Percentiles rank a stretch among this genome's conserved stretches.
phyloP scores from a whole-genome alignment of 2,329 filamentous ascomycete genomes.

The Xylaria sp. region DNA sequence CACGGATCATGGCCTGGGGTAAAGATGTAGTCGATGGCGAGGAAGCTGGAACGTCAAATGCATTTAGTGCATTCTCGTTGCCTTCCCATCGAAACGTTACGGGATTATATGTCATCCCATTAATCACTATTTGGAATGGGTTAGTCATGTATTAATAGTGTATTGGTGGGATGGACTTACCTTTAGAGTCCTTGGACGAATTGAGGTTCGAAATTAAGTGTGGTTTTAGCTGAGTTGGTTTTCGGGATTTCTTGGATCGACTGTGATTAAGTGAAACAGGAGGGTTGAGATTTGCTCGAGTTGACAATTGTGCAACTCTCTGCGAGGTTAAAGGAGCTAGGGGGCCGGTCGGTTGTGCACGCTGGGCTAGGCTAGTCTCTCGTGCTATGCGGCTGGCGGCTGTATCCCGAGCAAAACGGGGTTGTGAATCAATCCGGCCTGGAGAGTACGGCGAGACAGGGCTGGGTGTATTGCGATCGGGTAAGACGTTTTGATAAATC shows the following conservation, averaged over 20 bases:
- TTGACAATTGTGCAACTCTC: slow-evolving; percentile 64
- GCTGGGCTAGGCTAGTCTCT: slow-evolving; percentile 70
- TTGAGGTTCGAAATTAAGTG: slow-evolving; percentile 89
- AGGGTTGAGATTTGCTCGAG: slow-evolving; percentile 60
- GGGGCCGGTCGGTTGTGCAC: slow-evolving; percentile 64
- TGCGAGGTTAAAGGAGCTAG: slow-evolving; percentile 67
- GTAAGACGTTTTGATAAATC: slow-evolving; percentile 65
- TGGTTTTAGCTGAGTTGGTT: slow-evolving; percentile 75
- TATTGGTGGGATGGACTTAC: slow-evolving; percentile 61
- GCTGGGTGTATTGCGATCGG: slow-evolving; percentile 65
- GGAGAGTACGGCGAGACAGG: slow-evolving; percentile 68
- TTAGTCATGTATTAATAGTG: not conserved
- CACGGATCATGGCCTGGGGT: slow-evolving; percentile 57
- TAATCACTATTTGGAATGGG: slow-evolving; percentile 69
- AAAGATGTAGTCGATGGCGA: slow-evolving; percentile 65
- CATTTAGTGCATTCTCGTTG: slow-evolving; percentile 85
- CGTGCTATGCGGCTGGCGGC: slow-evolving; percentile 73
- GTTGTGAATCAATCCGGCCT: slow-evolving; percentile 64
- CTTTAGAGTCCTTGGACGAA: slow-evolving; percentile 79
- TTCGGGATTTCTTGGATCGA: slow-evolving; percentile 67
- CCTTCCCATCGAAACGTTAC: slow-evolving; percentile 91
- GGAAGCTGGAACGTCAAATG: slow-evolving; percentile 75
- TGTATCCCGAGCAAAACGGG: slow-evolving; percentile 73
- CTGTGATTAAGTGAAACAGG: slow-evolving; percentile 57
- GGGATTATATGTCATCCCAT: slow-evolving; percentile 97